Evolutionary conservation across 441 rosid genomes (phyloP).

Genomic region (Aquilaria agallochum): DNA sequence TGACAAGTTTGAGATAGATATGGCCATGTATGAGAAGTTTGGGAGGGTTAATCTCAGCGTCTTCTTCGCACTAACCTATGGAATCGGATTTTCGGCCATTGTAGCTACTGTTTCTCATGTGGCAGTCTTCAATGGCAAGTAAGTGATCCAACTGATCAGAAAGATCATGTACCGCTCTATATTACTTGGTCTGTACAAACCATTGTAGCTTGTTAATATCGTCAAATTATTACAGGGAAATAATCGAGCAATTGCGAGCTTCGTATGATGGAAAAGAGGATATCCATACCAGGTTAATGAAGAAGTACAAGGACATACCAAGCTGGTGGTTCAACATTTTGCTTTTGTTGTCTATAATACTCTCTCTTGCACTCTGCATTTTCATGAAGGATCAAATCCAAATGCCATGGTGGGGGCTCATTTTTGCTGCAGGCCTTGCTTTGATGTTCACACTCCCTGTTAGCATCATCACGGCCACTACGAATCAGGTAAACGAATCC

Average conservation of each 20-base stretch:
- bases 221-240: slow-evolving; percentile 22
- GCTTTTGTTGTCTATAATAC: slow-evolving; percentile 26
- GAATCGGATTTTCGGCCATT: slow-evolving; percentile 60
- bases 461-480: slow-evolving; percentile 56
- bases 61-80: slow-evolving; percentile 45
- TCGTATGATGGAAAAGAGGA: slow-evolving; percentile 37
- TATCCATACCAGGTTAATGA: slow-evolving; percentile 62
- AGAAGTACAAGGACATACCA: slow-evolving; percentile 46
- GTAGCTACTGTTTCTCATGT: slow-evolving; percentile 51
- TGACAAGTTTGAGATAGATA: slow-evolving; percentile 45
- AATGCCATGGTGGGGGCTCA: slow-evolving; percentile 70
- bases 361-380: slow-evolving; percentile 41
- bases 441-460: slow-evolving; percentile 45
- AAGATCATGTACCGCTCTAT: too few species aligned
- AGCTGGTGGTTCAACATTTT: slow-evolving; percentile 47
- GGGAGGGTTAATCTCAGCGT: slow-evolving; percentile 46
- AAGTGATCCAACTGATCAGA: slow-evolving; percentile 8
- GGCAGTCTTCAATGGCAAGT: slow-evolving; percentile 63
- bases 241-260: slow-evolving; percentile 36
- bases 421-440: slow-evolving; percentile 46
- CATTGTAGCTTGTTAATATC: too few species aligned
- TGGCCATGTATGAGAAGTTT: slow-evolving; percentile 25
- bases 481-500: slow-evolving; percentile 39
- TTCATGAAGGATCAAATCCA: slow-evolving; percentile 44
- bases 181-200: too few species aligned